Evolutionary conservation across 2,329 filamentous ascomycete genomes (phyloP).

Genomic region (Penicillium crustosum): DNA sequence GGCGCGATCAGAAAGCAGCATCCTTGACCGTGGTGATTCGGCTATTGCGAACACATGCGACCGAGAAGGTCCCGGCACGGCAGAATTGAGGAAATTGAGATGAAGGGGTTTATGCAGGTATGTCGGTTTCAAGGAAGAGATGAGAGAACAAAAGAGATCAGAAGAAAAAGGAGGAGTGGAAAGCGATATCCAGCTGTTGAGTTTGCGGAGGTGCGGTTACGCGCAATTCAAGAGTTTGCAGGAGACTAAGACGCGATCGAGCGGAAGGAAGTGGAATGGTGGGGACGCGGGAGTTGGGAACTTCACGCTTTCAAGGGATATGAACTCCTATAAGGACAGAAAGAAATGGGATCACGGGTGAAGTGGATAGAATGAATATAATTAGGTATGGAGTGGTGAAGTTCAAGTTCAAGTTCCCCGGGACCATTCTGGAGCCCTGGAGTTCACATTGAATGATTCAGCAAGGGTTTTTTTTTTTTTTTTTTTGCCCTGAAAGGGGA

Average conservation of each 20-base stretch:
- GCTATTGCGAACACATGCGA: slow-evolving; percentile 24
- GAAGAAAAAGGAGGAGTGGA: background rate
- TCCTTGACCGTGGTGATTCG: slow-evolving; percentile 34
- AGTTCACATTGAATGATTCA: background rate
- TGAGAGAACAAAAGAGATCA: background rate
- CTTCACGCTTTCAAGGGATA: slow-evolving; percentile 16
- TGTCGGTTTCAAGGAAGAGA: background rate
- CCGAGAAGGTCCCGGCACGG: slow-evolving; percentile 15
- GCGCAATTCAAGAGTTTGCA: slow-evolving; percentile 18
- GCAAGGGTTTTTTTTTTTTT: background rate
- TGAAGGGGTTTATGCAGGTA: background rate
- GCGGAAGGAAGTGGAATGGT: slow-evolving; percentile 15
- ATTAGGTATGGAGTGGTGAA: background rate
- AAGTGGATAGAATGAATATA: background rate
- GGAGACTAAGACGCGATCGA: slow-evolving; percentile 15
- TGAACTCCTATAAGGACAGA: background rate
- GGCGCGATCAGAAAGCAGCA: slow-evolving; percentile 40
- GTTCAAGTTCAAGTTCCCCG: slow-evolving; percentile 3
- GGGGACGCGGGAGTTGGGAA: slow-evolving; percentile 9
- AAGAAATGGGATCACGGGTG: background rate
- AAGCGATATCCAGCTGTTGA: background rate
- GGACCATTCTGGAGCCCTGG: background rate
- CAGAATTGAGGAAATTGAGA: slow-evolving; percentile 2
- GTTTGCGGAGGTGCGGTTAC: slow-evolving; percentile 6
- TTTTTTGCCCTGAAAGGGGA: background rate